phyloP scores from a whole-genome alignment of 305 asterid genomes.

The Rubia peregrina region DNA sequence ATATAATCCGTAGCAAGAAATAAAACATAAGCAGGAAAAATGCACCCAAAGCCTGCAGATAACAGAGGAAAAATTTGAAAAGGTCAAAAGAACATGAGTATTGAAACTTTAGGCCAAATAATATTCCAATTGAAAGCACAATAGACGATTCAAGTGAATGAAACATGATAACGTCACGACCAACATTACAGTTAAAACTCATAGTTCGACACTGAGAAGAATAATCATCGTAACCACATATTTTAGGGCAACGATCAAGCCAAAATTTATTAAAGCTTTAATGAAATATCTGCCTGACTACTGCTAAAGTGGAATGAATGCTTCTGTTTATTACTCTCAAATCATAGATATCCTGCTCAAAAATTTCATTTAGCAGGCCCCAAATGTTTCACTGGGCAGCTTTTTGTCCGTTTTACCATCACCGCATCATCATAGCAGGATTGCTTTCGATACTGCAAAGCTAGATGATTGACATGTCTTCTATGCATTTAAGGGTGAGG shows the following conservation, averaged over 20 bases:
- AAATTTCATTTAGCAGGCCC: background rate
- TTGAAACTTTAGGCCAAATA: background rate
- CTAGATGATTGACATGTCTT: background rate
- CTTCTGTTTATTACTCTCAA: background rate
- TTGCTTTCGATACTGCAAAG: background rate
- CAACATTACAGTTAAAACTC: background rate
- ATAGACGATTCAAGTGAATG: background rate
- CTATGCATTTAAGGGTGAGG: background rate
- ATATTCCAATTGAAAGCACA: background rate
- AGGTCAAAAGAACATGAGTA: background rate
- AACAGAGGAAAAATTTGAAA: conserved; percentile 3
- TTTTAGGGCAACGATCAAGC: background rate
- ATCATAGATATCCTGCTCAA: background rate
- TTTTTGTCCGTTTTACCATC: background rate
- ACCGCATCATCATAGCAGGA: background rate
- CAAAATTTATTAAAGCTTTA: background rate
- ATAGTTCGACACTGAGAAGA: background rate
- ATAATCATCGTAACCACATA: background rate
- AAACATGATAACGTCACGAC: background rate
- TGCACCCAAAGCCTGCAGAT: conserved; percentile 95
- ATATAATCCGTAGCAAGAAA: conserved; percentile 74
- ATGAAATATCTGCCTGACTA: background rate
- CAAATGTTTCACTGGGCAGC: background rate
- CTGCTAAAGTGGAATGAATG: background rate
- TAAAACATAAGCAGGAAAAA: conserved; percentile 59